Evolutionary conservation across 2,329 filamentous ascomycete species (phyloP).

Genomic region (Davidsoniella australis): DNA sequence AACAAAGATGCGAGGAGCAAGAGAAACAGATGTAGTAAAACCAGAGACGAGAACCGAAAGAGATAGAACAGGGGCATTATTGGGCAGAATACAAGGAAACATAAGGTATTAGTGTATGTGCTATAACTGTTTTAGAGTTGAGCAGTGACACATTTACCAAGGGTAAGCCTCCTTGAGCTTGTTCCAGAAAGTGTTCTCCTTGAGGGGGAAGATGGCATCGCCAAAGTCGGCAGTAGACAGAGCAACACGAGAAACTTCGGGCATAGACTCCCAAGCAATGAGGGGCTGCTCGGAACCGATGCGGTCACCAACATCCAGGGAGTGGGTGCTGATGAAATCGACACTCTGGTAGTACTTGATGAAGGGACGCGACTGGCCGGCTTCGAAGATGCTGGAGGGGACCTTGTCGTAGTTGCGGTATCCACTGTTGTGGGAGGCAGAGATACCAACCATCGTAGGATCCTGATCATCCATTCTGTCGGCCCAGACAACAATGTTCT

Average conservation of each 20-base stretch:
- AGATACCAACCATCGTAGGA: conserved; percentile 21
- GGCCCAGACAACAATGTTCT: conserved; percentile 21
- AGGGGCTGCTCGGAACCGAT: conserved; percentile 24
- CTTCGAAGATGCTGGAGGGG: conserved; percentile 2
- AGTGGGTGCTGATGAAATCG: conserved; percentile 20
- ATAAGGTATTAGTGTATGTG: neutral
- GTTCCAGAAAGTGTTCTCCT: conserved; percentile 18
- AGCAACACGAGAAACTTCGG: conserved; percentile 20
- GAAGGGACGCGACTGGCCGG: conserved; percentile 15
- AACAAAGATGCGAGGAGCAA: neutral
- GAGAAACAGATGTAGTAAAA: neutral
- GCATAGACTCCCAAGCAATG: conserved; percentile 27
- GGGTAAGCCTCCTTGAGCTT: conserved; percentile 13
- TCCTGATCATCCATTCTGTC: conserved; percentile 16
- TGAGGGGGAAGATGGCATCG: conserved; percentile 25
- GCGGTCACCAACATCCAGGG: conserved; percentile 21
- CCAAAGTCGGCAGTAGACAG: conserved; percentile 25
- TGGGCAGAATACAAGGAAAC: neutral
- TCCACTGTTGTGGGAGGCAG: conserved; percentile 23
- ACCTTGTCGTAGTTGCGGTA: conserved; percentile 17
- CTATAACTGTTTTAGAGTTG: conserved; percentile 1
- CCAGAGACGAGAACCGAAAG: neutral
- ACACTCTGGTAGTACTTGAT: conserved; percentile 20
- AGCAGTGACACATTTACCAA: neutral
- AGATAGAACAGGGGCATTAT: neutral